Evolutionary conservation across 2,329 filamentous ascomycete genomes (phyloP), one percentile per base, ranked within the genome.

Genomic region (Xylogone sp.): DNA sequence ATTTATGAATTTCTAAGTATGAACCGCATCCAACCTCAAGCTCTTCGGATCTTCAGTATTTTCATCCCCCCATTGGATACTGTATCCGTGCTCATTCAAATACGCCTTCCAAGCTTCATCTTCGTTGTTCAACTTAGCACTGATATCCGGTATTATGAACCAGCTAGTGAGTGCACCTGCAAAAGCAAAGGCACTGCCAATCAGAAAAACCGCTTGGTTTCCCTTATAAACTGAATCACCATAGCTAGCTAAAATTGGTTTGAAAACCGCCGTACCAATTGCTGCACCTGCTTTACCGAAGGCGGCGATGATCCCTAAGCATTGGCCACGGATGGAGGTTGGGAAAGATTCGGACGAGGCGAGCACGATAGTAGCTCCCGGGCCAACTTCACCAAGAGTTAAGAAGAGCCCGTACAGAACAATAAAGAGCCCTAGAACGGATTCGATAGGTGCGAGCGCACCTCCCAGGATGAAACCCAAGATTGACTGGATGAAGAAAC

Each of bases 371-470:
- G 70, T 71, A 29, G 50, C 74, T 54, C 76, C 76, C 2, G 77
- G 77, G 0, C 76, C 77, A 46, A 79, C 71, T 53, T 79, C 75
- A 1, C 76, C 75, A 0, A 78, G 59, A 0, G 71, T 71, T 24
- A 74, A 62, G 58, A 79, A 78, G 44, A 79, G 65, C 1, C 75
- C 76, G 50, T 78, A 79, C 10, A 80, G 62, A 3, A 79, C 71
- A 0, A 80, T 62, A 50, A 80, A 79, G 0, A 79, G 67, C 0
- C 76, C 73, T 27, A 78, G 74, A 2, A 79, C 61, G 0, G 47
- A 66, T 56, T 77, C 72, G 42, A 80, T 75, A 0, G 65, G 68
- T 0, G 59, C 59, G 13, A 75, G 66, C 0, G 76, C 74, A 3
- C 74, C 75, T 2, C 76, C 77, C 0, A 80, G 65, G 31, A 79